These are phyloP conservation scores for Thielaviopsis punctulata DNA, from an alignment of 2,329 filamentous ascomycete species.

Conservation along the genomic window DNA sequence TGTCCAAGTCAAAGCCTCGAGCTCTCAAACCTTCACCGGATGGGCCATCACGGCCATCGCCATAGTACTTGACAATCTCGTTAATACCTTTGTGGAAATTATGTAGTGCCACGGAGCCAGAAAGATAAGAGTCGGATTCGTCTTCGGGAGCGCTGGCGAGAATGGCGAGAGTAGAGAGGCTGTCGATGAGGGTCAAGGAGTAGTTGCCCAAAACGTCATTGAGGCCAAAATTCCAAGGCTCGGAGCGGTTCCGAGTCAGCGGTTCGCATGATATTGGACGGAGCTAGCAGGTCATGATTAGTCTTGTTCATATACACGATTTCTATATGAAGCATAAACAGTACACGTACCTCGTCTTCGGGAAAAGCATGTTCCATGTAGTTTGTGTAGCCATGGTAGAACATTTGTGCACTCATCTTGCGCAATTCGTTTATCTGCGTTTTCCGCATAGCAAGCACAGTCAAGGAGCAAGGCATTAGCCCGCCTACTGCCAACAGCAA, in stretches of 20 bases:
- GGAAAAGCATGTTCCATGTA: constrained; percentile 92
- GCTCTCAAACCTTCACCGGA: constrained; percentile 54
- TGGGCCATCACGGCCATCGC: constrained; percentile 57
- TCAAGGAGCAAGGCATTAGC: constrained; percentile 16
- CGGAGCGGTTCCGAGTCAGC: constrained; percentile 63
- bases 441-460: constrained; percentile 36
- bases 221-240: constrained; percentile 66
- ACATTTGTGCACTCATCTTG: constrained; percentile 55
- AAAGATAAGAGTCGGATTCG: constrained; percentile 17
- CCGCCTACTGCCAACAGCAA: not conserved
- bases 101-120: constrained; percentile 33
- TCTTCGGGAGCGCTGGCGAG: constrained; percentile 53
- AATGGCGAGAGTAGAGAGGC: constrained; percentile 82
- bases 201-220: constrained; percentile 97
- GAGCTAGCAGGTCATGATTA: constrained; percentile 32
- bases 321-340: not conserved
- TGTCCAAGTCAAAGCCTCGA: constrained; percentile 82
- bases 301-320: not conserved
- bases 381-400: constrained; percentile 92
- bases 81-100: constrained; percentile 70
- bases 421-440: constrained; percentile 37
- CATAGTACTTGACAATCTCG: constrained; percentile 65
- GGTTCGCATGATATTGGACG: constrained; percentile 73
- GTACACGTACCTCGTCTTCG: constrained; percentile 64
- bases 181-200: constrained; percentile 88